Base-by-base conservation (phyloP, 2,329 filamentous ascomycete species). In the Aspergillus sp. region DNA sequence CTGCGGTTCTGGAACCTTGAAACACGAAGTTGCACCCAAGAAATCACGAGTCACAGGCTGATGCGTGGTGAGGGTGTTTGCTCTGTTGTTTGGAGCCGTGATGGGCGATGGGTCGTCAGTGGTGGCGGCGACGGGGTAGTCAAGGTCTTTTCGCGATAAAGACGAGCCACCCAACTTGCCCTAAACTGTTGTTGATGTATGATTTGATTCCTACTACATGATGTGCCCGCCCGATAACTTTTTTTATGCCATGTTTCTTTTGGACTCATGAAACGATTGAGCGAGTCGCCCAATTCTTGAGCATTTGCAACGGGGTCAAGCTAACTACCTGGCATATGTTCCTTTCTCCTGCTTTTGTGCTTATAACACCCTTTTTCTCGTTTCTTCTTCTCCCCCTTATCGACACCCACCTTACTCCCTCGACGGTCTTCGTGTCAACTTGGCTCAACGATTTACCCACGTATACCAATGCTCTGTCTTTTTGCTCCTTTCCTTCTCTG, bases 41-140 rank as follows among this genome's bases (percentile, higher is more conserved):
- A 98, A 76, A 92, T 99, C 70, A 96, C 93, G 3, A 92, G 88
- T 64, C 93, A 98, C 78, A 88, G 95, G 46, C 86, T 96, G 67
- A 97, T 98, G 93, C 88, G 95, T 55, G 95, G 94, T 53, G 95
- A 99, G 76, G 95, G 95, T 23, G 92, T 98, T 7, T 98, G 94
- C 78, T 87, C 90, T 17, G 94, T 97, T 4, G 91, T 95, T 19
- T 99, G 95, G 95, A 97, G 93, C 74, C 91, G 93, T 71, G 95
- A 99, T 74, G 93, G 94, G 38, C 87, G 93, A 68, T 95, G 95
- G 86, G 93, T 99, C 43, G 92, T 98, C 60, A 96, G 92, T 70
- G 94, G 91, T 43, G 95, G 95, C 46, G 95, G 95, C 13, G 95
- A 99, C 76, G 95, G 95, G 7, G 90, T 97, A 41, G 94, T 97